Conservation (phyloP, 768 basidiomycete genomes). For the Podaxis sp. region DNA sequence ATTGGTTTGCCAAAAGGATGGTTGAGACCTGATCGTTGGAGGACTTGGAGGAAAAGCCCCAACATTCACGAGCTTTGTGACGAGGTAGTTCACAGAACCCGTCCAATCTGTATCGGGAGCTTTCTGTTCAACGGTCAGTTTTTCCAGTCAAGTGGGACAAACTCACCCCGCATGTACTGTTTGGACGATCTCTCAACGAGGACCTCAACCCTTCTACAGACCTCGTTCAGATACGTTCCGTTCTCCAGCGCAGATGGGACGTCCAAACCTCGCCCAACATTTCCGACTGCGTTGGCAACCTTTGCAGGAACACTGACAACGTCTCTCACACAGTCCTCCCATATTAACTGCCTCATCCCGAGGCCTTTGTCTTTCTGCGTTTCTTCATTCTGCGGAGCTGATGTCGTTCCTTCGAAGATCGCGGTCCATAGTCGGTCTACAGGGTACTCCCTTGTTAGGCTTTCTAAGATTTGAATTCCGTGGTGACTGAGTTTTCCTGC, state of each 20-base stretch:
- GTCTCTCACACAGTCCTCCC: constrained; percentile 78
- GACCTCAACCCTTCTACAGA: constrained; percentile 53
- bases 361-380: constrained; percentile 20
- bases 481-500: constrained; percentile 47
- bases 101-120: constrained; percentile 33
- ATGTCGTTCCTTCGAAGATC: constrained; percentile 32
- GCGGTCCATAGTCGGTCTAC: constrained; percentile 65
- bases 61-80: constrained; percentile 66
- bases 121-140: not conserved
- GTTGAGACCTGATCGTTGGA: constrained; percentile 55
- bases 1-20: constrained; percentile 65
- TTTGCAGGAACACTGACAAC: constrained; percentile 70
- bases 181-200: constrained; percentile 47
- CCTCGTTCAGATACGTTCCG: constrained; percentile 51
- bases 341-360: constrained; percentile 39
- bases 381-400: not conserved
- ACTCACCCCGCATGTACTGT: constrained; percentile 41
- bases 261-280: constrained; percentile 24
- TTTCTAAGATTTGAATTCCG: constrained; percentile 51
- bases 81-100: constrained; percentile 49
- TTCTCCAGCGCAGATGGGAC: constrained; percentile 54
- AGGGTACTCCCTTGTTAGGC: constrained; percentile 62
- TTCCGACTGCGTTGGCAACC: constrained; percentile 69
- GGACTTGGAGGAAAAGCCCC: constrained; percentile 60
- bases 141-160: not conserved